Evolutionary conservation across 805 yeast species (phyloP), one percentile per base, ranked within the genome.

Genomic region (Cyberlindnera veronae): DNA sequence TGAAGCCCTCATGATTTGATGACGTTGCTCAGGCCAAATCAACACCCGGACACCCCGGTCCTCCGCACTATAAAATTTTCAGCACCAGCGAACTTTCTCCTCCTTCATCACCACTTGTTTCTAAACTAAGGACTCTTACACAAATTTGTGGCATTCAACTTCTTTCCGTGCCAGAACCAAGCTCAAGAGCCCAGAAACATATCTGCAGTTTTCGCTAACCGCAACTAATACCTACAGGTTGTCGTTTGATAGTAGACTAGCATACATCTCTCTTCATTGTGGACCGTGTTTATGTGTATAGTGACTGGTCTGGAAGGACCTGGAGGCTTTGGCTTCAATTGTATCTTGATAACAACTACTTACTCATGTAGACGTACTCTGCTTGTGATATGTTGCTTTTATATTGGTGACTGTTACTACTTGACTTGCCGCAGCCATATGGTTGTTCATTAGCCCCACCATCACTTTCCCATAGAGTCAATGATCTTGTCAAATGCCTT

Each of bases 401-500:
- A n/a, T n/a, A n/a, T n/a, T n/a, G n/a, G n/a, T n/a, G n/a, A n/a
- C n/a, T n/a, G n/a, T n/a, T n/a, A n/a, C n/a, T n/a, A n/a, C n/a
- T n/a, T n/a, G n/a, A n/a, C n/a, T n/a, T n/a, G n/a, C n/a, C n/a
- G n/a, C n/a, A n/a, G n/a, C n/a, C n/a, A n/a, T n/a, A n/a, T n/a
- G n/a, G n/a, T n/a, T n/a, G n/a, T n/a, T n/a, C n/a, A n/a, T n/a
- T n/a, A n/a, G n/a, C n/a, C n/a, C n/a, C n/a, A n/a, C 24, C 7
- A 8, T 32, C 16, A 39, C 15, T 35, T 49, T 5, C 53, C 52
- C 22, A 70, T 43, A 5, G 70, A 60, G 9, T 62, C 58, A 14
- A 71, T 45, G 12, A 60, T 52, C 21, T 55, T 46, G 42, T 71
- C 76, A 42, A 72, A 59, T 52, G 71, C 72, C 51, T 54, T 55